A percentile compares a stretch with the other conserved stretches of the same genome.
These are phyloP conservation scores for Trichoderma asperelloides DNA, from an alignment of 495 filamentous ascomycete species.

Conservation along the genomic window DNA sequence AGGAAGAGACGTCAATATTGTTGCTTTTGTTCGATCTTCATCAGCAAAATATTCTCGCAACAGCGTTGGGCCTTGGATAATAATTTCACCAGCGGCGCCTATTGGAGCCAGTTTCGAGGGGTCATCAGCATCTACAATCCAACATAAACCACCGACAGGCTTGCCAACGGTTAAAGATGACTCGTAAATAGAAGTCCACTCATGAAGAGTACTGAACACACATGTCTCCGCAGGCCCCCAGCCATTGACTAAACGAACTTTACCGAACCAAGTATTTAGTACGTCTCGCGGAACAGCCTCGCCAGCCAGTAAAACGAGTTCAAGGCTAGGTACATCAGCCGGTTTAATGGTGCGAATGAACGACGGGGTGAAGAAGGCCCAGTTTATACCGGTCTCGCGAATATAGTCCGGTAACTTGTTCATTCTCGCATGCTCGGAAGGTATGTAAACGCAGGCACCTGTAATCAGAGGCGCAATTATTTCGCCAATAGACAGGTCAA, in stretches of 20 bases:
- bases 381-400: slow-evolving; percentile 38
- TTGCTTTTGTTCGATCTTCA: slow-evolving; percentile 18
- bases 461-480: slow-evolving; percentile 54
- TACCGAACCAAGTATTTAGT: slow-evolving; percentile 27
- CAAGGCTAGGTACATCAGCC: slow-evolving; percentile 25
- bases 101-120: slow-evolving; percentile 32
- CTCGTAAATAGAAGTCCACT: background rate
- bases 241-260: background rate
- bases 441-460: slow-evolving; percentile 44
- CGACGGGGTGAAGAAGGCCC: slow-evolving; percentile 39
- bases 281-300: background rate
- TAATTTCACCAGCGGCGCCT: slow-evolving; percentile 38
- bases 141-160: background rate
- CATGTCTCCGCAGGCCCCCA: background rate
- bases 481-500: slow-evolving; percentile 58
- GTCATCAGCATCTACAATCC: slow-evolving; percentile 16
- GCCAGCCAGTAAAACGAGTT: slow-evolving; percentile 28
- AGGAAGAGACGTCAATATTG: slow-evolving; percentile 29
- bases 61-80: slow-evolving; percentile 26
- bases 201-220: background rate
- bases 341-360: slow-evolving; percentile 35
- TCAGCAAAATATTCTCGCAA: slow-evolving; percentile 29
- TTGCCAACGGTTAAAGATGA: background rate
- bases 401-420: slow-evolving; percentile 29
- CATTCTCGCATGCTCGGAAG: slow-evolving; percentile 31